These are phyloP conservation scores for Pseudogymnoascus sp. DNA, from an alignment of 2,329 filamentous ascomycete species.

Conservation along the genomic window DNA sequence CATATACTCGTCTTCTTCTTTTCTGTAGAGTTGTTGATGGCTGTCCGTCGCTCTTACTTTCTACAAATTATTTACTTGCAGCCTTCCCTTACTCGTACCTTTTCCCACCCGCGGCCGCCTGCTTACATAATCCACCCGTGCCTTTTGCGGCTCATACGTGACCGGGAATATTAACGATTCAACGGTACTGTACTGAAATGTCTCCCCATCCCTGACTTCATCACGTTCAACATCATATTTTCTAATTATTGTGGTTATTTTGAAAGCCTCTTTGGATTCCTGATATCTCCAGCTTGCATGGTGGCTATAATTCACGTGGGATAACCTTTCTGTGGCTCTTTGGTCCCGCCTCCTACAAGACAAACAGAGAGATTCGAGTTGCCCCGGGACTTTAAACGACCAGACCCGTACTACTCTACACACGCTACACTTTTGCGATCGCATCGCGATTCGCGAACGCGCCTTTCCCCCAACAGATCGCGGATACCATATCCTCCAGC, in stretches of 20 bases:
- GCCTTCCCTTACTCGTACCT: not conserved
- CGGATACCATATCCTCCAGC: constrained; percentile 10
- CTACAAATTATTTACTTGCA: not conserved
- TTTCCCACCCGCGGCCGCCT: not conserved
- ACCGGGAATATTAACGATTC: not conserved
- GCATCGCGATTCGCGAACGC: constrained; percentile 18
- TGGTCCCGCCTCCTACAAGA: not conserved
- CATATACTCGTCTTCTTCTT: not conserved
- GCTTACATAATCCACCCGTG: not conserved
- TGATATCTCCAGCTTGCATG: not conserved
- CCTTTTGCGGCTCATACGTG: constrained; percentile 4
- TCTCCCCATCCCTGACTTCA: constrained; percentile 3
- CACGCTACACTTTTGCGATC: constrained; percentile 11
- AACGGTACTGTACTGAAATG: not conserved
- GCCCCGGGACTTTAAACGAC: not conserved
- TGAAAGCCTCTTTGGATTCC: not conserved
- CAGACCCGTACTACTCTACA: not conserved
- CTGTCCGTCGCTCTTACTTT: not conserved
- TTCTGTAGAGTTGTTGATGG: not conserved
- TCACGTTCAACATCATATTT: not conserved
- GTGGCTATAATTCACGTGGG: not conserved
- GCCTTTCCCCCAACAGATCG: constrained; percentile 9
- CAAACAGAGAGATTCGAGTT: not conserved
- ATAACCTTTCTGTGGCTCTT: constrained; percentile 1
- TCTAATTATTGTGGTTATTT: constrained; percentile 2